Evolutionary conservation across 108 stramenopile genomes (phyloP).

Genomic region (Skeletonema costatum): DNA sequence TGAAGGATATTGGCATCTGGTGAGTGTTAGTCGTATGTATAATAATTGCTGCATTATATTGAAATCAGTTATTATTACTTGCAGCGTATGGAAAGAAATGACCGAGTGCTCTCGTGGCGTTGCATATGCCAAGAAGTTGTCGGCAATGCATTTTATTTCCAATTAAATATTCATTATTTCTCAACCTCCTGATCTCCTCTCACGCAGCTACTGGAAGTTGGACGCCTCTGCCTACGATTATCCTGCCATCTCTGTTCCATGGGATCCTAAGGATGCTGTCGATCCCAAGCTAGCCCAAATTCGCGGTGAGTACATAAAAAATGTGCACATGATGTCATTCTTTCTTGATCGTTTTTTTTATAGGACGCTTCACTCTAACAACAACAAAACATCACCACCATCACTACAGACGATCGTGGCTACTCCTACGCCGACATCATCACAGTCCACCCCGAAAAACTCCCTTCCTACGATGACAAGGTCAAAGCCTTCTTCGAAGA

Average conservation of each 20-base stretch:
- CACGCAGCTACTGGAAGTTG: constrained; percentile 78
- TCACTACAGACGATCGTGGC: constrained; percentile 43
- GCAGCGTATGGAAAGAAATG: background rate
- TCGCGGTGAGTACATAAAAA: constrained; percentile 57
- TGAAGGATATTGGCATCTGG: constrained; percentile 67
- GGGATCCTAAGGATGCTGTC: constrained; percentile 82
- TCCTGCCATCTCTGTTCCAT: constrained; percentile 80
- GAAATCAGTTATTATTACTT: background rate
- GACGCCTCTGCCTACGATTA: constrained; percentile 75
- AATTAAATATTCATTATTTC: background rate
- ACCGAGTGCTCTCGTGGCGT: background rate
- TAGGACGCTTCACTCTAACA: background rate
- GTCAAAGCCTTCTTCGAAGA: constrained; percentile 95
- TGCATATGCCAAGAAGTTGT: background rate
- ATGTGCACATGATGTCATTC: background rate
- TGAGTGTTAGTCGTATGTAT: constrained; percentile 4
- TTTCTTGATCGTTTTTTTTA: background rate
- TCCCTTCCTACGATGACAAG: constrained; percentile 90
- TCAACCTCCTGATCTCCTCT: background rate
- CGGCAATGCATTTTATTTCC: background rate
- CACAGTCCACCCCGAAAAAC: constrained; percentile 88
- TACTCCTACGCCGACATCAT: constrained; percentile 94
- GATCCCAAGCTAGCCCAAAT: constrained; percentile 73
- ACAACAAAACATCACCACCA: no score
- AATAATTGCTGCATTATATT: no score